These are phyloP conservation scores for Xerocomus potaroensis DNA, from an alignment of 768 basidiomycete species.

Conservation along the genomic window DNA sequence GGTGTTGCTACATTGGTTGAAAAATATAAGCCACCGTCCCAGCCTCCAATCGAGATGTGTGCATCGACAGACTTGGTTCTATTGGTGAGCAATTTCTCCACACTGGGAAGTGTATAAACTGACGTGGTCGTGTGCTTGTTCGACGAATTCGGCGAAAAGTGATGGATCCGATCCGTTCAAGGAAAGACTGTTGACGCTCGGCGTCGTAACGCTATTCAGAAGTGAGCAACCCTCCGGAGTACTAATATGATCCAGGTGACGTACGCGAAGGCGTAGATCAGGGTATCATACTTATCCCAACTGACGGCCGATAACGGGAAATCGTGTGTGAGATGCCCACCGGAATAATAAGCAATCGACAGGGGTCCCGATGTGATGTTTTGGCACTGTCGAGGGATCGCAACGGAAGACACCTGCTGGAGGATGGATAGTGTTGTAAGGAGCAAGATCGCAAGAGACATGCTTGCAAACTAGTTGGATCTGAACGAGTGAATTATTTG, in stretches of 20 bases:
- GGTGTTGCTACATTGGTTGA: slow-evolving; percentile 56
- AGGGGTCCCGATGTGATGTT: slow-evolving; percentile 24
- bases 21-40: slow-evolving; percentile 60
- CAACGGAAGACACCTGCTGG: background rate
- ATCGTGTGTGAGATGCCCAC: slow-evolving; percentile 50
- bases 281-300: slow-evolving; percentile 64
- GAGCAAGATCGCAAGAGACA: background rate
- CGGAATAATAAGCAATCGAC: slow-evolving; percentile 60
- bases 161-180: slow-evolving; percentile 42
- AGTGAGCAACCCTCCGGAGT: background rate
- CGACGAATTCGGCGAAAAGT: slow-evolving; percentile 55
- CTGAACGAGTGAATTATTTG: too few relatives aligned
- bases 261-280: slow-evolving; percentile 64
- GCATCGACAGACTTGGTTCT: slow-evolving; percentile 49
- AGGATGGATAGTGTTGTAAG: background rate
- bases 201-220: slow-evolving; percentile 30
- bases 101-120: slow-evolving; percentile 3
- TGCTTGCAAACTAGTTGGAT: too few relatives aligned
- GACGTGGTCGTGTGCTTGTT: slow-evolving; percentile 36
- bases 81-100: background rate
- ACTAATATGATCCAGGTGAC: slow-evolving; percentile 10
- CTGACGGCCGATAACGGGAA: slow-evolving; percentile 53
- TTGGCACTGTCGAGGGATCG: too few relatives aligned
- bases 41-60: slow-evolving; percentile 63
- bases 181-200: slow-evolving; percentile 28